Percentiles rank a stretch among this genome's conserved stretches.
phyloP scores from a whole-genome alignment of 345 rosid genomes.

The Eucalyptus caleyi region DNA sequence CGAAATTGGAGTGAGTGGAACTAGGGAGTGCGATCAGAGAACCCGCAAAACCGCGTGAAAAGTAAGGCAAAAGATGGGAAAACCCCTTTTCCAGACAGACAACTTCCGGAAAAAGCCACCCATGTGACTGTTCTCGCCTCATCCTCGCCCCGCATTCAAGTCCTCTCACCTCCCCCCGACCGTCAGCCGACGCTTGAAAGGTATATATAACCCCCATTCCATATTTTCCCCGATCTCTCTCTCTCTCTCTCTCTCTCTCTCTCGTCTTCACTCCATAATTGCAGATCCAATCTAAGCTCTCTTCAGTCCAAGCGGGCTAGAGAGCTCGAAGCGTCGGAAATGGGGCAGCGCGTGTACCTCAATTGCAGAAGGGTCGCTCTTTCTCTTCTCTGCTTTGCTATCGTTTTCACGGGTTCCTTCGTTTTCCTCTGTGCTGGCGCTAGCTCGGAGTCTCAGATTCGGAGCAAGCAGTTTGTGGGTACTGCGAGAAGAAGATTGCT shows the following conservation, averaged over 20 bases:
- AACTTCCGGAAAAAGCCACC: not conserved
- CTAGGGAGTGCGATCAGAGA: not conserved
- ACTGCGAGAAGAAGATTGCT: not conserved
- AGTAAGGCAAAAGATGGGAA: not conserved
- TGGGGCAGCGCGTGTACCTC: not conserved
- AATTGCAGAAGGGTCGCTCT: not conserved
- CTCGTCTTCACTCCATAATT: not conserved
- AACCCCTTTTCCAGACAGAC: not conserved
- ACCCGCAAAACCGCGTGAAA: not conserved
- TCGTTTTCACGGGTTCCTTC: not conserved
- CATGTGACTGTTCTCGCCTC: not conserved
- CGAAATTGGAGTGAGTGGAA: not conserved
- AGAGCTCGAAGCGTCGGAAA: not conserved
- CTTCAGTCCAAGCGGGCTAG: not conserved
- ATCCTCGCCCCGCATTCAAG: not conserved
- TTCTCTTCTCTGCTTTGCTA: not conserved
- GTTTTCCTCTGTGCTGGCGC: not conserved
- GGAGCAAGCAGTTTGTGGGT: not conserved
- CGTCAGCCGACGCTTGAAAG: not conserved
- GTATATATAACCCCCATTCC: not conserved
- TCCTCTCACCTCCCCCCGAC: not conserved
- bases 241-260: not conserved
- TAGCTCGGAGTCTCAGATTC: not conserved
- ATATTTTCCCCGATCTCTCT: not conserved
- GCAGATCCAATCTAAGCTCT: not conserved